Evolutionary conservation across 257 asterid species (phyloP).

Genomic region (Plantago elongata): DNA sequence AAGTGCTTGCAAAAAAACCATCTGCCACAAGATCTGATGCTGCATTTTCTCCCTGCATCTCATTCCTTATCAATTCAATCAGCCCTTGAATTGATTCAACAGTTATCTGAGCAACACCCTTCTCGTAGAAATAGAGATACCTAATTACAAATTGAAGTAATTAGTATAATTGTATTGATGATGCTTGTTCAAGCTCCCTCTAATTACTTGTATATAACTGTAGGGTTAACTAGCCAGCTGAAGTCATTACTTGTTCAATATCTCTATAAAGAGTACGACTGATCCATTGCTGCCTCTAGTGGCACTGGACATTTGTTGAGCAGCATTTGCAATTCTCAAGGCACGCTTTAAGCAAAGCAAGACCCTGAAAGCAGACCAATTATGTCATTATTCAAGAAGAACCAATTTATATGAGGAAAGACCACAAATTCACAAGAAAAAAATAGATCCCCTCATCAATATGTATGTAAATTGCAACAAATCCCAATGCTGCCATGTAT

Average conservation of each 20-base stretch:
- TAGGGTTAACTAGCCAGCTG: constrained; percentile 15
- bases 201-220: constrained; percentile 26
- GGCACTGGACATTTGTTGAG: constrained; percentile 93
- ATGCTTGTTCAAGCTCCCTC: constrained; percentile 81
- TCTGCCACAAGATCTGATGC: constrained; percentile 69
- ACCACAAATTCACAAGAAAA: constrained; percentile 2
- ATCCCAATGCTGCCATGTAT: too few species aligned
- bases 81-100: constrained; percentile 80
- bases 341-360: constrained; percentile 97
- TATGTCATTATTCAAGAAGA: constrained; percentile 7
- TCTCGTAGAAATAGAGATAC: constrained; percentile 97
- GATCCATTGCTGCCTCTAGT: constrained; percentile 88
- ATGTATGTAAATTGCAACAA: too few species aligned
- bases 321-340: constrained; percentile 88
- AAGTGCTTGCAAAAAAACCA: constrained; percentile 81
- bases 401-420: not conserved
- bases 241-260: constrained; percentile 71
- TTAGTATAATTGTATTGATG: constrained; percentile 2
- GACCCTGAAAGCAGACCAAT: constrained; percentile 47
- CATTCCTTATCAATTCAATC: constrained; percentile 73
- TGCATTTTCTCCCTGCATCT: constrained; percentile 60
- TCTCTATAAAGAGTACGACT: constrained; percentile 75
- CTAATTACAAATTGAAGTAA: constrained; percentile 30
- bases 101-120: constrained; percentile 73
- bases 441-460: too few species aligned